Conservation (phyloP, 2,329 filamentous ascomycete genomes). For the Neophaeococcomyces mojaviensis region DNA sequence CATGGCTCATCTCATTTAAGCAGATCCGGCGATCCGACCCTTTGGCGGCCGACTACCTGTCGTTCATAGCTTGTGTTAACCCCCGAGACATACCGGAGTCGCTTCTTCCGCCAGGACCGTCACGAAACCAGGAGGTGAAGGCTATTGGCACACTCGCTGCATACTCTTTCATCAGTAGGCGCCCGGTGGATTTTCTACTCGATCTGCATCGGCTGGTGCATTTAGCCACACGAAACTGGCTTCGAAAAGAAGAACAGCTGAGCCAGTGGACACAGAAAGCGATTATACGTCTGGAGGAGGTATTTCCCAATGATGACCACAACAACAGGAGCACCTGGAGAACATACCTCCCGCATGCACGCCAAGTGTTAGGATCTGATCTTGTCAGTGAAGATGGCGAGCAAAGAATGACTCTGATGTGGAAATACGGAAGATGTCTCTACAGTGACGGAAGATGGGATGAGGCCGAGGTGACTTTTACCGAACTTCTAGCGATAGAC, state of each 20-base stretch:
- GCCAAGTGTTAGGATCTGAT: slow-evolving; percentile 6
- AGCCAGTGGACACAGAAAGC: slow-evolving; percentile 15
- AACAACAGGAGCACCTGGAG: slow-evolving; percentile 22
- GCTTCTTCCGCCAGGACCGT: slow-evolving; percentile 24
- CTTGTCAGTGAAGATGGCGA: slow-evolving; percentile 4
- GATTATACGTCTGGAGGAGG: slow-evolving; percentile 18
- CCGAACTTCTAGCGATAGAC: slow-evolving; percentile 11
- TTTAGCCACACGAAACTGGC: slow-evolving; percentile 29
- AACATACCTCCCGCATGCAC: slow-evolving; percentile 28
- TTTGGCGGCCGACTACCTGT: slow-evolving; percentile 30
- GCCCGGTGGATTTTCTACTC: not conserved
- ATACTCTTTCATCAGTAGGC: slow-evolving; percentile 28
- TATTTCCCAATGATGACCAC: slow-evolving; percentile 20
- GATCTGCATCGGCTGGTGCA: slow-evolving; percentile 32
- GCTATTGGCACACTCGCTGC: slow-evolving; percentile 28
- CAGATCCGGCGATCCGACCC: slow-evolving; percentile 26
- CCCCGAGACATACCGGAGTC: slow-evolving; percentile 28
- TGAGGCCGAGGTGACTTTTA: slow-evolving; percentile 10
- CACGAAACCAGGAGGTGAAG: slow-evolving; percentile 19
- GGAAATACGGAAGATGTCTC: slow-evolving; percentile 34
- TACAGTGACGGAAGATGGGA: slow-evolving; percentile 60
- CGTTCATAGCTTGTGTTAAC: slow-evolving; percentile 29
- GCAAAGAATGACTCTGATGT: slow-evolving; percentile 9
- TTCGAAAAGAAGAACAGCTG: slow-evolving; percentile 21
- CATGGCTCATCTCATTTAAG: slow-evolving; percentile 33